Evolutionary conservation across 495 filamentous ascomycete genomes (phyloP), one percentile per base, ranked within the genome.

Genomic region (Cudoniella acicularis): DNA sequence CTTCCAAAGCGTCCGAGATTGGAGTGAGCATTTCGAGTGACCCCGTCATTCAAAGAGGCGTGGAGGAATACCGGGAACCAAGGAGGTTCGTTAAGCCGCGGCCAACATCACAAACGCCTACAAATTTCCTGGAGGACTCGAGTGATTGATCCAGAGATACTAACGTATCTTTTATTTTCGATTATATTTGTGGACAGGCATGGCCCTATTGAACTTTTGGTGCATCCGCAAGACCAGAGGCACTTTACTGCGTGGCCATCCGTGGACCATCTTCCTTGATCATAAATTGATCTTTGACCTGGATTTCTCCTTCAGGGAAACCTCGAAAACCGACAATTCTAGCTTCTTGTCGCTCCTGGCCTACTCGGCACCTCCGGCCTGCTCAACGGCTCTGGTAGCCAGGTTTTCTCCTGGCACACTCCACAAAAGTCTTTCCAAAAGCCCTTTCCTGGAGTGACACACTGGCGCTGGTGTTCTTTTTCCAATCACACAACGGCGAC

Each of bases 41-140:
- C n/a, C 43, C 9, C 40, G 46, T 40, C 41, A 47, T 49, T 22
- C 47, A 22, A 23, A 49, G 20, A 21, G 23, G 13, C 21, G 20
- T 20, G 23, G 47, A 11, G 3, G 21, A 20, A 22, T 10, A 49
- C 47, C 13, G 26, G 27, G 45, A 48, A 48, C 41, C 45, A 17
- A 54, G 51, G 58, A 60, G 58, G 52, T 55, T 55, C 45, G 51
- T 60, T 18, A 42, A 26, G 10, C 22, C 48, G 18, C 20, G 22
- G 8, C 42, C 42, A n/a, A n/a, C n/a, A 22, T n/a, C 41, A 20
- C 17, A 23, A 11, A 25, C 22, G 36, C n/a, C 17, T n/a, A 48
- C 21, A 45, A 40, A 54, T 21, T 49, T 49, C 54, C 21, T 56
- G n/a, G 54, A 56, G 13, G 20, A 25, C 54, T 10, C 20, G 17